Evolutionary conservation across 2,329 filamentous ascomycete genomes (phyloP).

Genomic region (Colletotrichum kahawae): DNA sequence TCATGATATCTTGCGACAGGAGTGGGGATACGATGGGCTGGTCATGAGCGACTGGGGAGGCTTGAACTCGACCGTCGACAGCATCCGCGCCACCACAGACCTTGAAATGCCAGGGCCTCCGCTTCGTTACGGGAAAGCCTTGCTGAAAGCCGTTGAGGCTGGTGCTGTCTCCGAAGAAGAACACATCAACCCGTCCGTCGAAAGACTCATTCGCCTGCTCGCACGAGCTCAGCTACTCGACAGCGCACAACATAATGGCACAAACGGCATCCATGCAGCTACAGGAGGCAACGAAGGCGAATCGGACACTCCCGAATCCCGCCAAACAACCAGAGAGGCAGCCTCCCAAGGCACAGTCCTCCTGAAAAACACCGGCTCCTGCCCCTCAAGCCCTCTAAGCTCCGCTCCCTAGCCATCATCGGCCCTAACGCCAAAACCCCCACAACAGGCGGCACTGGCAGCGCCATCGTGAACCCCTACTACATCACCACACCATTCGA

Average conservation of each 20-base stretch:
- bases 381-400: slow-evolving; percentile 44
- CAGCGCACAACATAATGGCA: neutral
- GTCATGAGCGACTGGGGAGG: slow-evolving; percentile 54
- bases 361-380: slow-evolving; percentile 68
- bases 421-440: slow-evolving; percentile 24
- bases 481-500: slow-evolving; percentile 23
- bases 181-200: neutral
- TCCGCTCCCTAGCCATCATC: slow-evolving; percentile 21
- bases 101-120: slow-evolving; percentile 42
- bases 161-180: neutral
- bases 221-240: neutral
- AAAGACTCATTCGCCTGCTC: neutral
- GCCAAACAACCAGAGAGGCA: neutral
- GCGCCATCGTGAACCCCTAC: slow-evolving; percentile 26
- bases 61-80: slow-evolving; percentile 36
- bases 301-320: neutral
- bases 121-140: neutral
- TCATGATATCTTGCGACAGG: slow-evolving; percentile 41
- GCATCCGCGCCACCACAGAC: slow-evolving; percentile 34
- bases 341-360: slow-evolving; percentile 52
- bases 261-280: neutral
- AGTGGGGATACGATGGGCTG: slow-evolving; percentile 50
- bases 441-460: slow-evolving; percentile 26
- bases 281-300: neutral
- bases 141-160: neutral